Conservation (phyloP, 345 rosid species). For the Eucalyptus rudis region DNA sequence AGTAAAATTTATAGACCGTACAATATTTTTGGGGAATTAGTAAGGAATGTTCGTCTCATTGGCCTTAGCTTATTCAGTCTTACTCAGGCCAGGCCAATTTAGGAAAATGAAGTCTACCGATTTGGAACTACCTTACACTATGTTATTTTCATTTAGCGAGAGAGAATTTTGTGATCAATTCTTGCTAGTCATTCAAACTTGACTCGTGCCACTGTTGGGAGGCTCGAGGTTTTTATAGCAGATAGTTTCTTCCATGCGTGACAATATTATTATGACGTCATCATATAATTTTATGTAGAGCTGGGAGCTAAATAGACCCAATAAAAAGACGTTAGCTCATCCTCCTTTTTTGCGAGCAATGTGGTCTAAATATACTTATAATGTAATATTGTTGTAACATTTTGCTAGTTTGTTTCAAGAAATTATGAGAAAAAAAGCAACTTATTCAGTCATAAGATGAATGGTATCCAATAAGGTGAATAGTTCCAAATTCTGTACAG, state of each 20-base stretch:
- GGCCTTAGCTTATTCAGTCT: no score
- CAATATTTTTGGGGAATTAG: no score
- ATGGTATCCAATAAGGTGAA: not conserved
- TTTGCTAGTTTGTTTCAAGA: not conserved
- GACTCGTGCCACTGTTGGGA: not conserved
- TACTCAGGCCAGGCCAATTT: no score
- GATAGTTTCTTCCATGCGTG: not conserved
- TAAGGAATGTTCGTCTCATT: no score
- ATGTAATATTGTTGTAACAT: not conserved
- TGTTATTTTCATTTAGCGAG: no score
- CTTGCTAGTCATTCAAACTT: not conserved
- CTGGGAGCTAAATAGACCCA: not conserved
- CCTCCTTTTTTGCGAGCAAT: not conserved
- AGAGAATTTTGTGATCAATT: not conserved
- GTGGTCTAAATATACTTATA: not conserved
- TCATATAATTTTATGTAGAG: not conserved
- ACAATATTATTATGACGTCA: not conserved
- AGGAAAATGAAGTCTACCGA: no score
- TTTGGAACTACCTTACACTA: no score
- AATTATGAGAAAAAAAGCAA: no score
- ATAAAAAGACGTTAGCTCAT: not conserved
- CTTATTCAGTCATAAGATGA: no score
- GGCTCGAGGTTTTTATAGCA: not conserved
- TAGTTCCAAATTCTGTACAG: rapidly evolving
- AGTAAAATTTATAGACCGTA: no score